Evolutionary conservation across 768 basidiomycete genomes (phyloP), one percentile per base, ranked within the genome.

Genomic region (Lactifluus rugatus): DNA sequence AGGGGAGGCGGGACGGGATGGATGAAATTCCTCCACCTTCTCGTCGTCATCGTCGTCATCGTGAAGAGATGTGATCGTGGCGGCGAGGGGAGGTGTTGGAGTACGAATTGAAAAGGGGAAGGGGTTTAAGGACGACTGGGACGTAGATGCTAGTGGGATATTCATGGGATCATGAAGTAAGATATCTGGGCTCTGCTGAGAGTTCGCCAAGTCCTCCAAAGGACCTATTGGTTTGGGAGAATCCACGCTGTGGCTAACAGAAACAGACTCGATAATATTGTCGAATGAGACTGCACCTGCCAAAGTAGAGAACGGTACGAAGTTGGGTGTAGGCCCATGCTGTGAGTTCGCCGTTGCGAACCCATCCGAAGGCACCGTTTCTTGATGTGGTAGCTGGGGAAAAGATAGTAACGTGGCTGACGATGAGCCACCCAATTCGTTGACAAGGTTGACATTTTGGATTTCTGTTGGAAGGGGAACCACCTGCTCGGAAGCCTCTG

Each of bases 51-150:
- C 51, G 5, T 42, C 49, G n/a, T 61, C 60, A 7, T 59, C 53
- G 19, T 21, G 32, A 34, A 59, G 4, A 42, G 17, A 37, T 16
- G 60, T 58, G 13, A 61, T 61, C 46, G 31, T 58, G 13, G 60
- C 60, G 5, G 57, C 45, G 26, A 61, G 57, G 2, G 57, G 60
- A 10, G 60, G 60, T 9, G 60, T 59, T n/a, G 60, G 57, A 28
- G 56, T 58, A 49, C 60, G 60, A 6, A 17, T 28, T 44, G 59
- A n/a, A 10, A 60, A 60, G 31, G 59, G 41, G 41, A 60, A 36
- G 21, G 41, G 28, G 16, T 52, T 19, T 19, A 56, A 56, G 21
- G 54, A 19, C 34, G 54, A 1, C 32, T 60, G 39, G 26, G 48
- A 13, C 26, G 47, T 13, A 2, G 48, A 14, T 28, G 56, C 11